phyloP scores from a whole-genome alignment of 176 grass and related monocot species.

The Carex cristatella region DNA sequence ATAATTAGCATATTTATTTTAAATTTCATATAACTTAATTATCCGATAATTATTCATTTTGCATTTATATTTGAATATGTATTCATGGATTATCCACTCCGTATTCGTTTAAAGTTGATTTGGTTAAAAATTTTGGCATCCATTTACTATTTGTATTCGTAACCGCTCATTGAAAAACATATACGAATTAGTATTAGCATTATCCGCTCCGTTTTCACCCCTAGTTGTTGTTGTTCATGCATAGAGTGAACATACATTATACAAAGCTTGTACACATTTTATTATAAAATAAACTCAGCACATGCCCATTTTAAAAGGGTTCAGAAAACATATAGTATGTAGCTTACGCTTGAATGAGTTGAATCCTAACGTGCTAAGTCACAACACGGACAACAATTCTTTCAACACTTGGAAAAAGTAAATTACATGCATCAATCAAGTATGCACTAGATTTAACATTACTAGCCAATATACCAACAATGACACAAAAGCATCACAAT shows the following conservation, averaged over 20 bases:
- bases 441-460: neutral
- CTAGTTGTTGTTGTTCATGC: constrained; percentile 18
- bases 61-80: too few relatives aligned
- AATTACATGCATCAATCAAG: neutral
- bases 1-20: too few relatives aligned
- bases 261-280: neutral
- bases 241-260: neutral
- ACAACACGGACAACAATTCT: neutral
- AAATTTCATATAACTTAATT: too few relatives aligned
- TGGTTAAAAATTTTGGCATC: too few relatives aligned
- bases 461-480: neutral
- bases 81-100: too few relatives aligned
- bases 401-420: neutral
- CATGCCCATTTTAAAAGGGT: neutral
- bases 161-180: too few relatives aligned
- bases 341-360: neutral
- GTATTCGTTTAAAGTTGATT: too few relatives aligned
- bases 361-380: neutral
- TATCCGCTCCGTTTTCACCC: too few relatives aligned
- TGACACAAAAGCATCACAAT: neutral
- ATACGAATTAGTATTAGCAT: too few relatives aligned
- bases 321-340: neutral
- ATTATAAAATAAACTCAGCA: neutral
- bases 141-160: too few relatives aligned
- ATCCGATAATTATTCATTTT: too few relatives aligned